phyloP scores from a whole-genome alignment of 306 rosid species.

The Ammopiptanthus mongolicus region DNA sequence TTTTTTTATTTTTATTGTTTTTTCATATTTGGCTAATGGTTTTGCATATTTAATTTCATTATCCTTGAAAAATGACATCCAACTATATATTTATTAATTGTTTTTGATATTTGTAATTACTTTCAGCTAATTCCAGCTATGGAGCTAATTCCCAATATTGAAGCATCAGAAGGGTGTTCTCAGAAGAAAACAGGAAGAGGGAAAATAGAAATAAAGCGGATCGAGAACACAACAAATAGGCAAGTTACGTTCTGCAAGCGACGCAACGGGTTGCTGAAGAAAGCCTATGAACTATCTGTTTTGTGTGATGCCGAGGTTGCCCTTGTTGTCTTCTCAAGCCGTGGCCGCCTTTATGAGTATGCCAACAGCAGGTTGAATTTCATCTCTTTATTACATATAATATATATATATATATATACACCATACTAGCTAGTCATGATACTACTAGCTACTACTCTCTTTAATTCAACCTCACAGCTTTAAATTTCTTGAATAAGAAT shows the following conservation, averaged over 20 bases:
- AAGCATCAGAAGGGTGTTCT: conserved; percentile 42
- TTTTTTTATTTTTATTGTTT: too few species aligned
- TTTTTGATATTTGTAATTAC: not conserved
- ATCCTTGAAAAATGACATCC: not conserved
- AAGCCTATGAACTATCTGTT: conserved; percentile 79
- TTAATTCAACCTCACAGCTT: not conserved
- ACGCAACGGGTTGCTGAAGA: conserved; percentile 79
- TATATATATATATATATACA: too few species aligned
- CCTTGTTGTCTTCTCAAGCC: conserved; percentile 73
- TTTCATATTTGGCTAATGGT: too few species aligned
- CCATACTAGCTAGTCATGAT: too few species aligned
- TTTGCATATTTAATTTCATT: not conserved
- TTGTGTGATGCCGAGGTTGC: conserved; percentile 88
- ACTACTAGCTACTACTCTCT: not conserved
- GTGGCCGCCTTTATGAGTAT: conserved; percentile 82
- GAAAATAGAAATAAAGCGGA: conserved; percentile 72
- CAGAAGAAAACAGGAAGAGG: conserved; percentile 75
- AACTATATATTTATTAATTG: not conserved
- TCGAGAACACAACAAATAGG: conserved; percentile 76
- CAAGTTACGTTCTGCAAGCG: conserved; percentile 88
- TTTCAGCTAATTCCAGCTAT: conserved; percentile 17
- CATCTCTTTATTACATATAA: too few species aligned
- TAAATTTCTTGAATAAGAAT: not conserved
- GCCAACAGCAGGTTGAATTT: conserved; percentile 91
- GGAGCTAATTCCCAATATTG: conserved; percentile 39